A percentile compares a stretch with the other conserved stretches of the same genome.
Evolutionary conservation across 164 flowering plant genomes (phyloP).

Genomic region (Berberis thunbergii): DNA sequence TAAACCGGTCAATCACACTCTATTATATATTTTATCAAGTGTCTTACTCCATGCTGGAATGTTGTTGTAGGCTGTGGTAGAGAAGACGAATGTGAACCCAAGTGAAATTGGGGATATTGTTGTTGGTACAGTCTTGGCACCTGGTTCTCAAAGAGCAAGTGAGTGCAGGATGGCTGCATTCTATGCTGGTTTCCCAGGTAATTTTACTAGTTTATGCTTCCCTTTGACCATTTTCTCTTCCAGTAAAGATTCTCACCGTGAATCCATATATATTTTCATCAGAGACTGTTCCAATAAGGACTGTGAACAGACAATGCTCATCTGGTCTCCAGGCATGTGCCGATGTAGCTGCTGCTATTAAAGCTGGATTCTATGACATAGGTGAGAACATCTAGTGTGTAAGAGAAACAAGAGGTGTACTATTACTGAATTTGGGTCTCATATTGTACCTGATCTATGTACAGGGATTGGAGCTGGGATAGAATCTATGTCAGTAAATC

Average conservation of each 20-base stretch:
- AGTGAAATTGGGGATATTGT: constrained; percentile 93
- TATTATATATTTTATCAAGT: background rate
- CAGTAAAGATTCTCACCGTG: background rate
- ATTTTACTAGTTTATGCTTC: background rate
- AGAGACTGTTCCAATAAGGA: constrained; percentile 91
- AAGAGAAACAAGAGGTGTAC: background rate
- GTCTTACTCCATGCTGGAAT: background rate
- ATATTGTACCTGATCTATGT: constrained; percentile 6
- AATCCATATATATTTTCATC: constrained; percentile 6
- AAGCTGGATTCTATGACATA: constrained; percentile 94
- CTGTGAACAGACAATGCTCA: constrained; percentile 95
- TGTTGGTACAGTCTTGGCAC: constrained; percentile 89
- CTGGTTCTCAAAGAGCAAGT: constrained; percentile 81
- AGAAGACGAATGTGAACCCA: constrained; percentile 79
- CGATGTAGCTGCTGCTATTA: constrained; percentile 98
- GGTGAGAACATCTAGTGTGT: constrained; percentile 31
- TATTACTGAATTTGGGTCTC: background rate
- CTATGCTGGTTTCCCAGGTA: constrained; percentile 99
- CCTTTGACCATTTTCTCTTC: background rate
- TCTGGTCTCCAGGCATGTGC: constrained; percentile 99
- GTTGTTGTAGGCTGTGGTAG: constrained; percentile 63
- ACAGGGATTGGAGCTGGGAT: constrained; percentile 95
- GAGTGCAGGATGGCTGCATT: constrained; percentile 99
- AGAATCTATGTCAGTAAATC: constrained; percentile 81
- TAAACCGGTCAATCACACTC: too few relatives aligned